Evolutionary conservation across 139 green algal genomes (phyloP).

Genomic region (Chlorella sorokiniana): DNA sequence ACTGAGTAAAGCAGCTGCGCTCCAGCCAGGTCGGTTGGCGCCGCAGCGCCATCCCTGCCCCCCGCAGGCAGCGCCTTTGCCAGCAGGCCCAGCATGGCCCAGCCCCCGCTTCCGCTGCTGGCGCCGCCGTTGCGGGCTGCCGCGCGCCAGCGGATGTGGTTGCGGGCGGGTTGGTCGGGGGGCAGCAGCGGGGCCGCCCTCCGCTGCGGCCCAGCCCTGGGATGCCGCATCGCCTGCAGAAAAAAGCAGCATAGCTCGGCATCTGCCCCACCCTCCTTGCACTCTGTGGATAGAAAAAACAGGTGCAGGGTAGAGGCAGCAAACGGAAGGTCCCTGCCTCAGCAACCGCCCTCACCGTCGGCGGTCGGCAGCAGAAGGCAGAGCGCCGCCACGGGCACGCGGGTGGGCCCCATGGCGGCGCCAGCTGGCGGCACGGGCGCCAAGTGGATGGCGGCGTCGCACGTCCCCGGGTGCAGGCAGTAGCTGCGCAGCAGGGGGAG

Average conservation of each 20-base stretch:
- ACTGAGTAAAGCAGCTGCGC: neutral
- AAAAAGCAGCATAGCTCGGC: neutral
- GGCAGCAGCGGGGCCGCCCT: neutral
- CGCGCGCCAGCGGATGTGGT: slow-evolving; percentile 15
- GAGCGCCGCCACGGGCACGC: slow-evolving; percentile 4
- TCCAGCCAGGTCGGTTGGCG: neutral
- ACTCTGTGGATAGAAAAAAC: neutral
- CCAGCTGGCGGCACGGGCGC: slow-evolving; percentile 40
- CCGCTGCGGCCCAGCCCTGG: slow-evolving; percentile 8
- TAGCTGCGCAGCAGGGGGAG: slow-evolving; percentile 14
- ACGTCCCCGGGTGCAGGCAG: slow-evolving; percentile 26
- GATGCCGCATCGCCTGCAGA: neutral
- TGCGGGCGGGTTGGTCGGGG: neutral
- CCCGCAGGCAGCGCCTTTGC: neutral
- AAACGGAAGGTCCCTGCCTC: too few relatives aligned
- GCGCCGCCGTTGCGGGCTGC: neutral
- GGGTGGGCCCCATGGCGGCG: neutral
- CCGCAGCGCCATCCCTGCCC: neutral
- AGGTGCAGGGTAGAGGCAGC: neutral
- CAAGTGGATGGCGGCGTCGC: slow-evolving; percentile 65
- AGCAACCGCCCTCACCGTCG: neutral
- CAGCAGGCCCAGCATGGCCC: neutral
- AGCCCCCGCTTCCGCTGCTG: neutral
- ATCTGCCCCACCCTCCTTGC: neutral
- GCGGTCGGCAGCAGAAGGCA: neutral